A percentile compares a stretch with the other conserved stretches of the same genome.
These are phyloP conservation scores for Cyberlindnera americana DNA, from an alignment of 805 yeast species.

Conservation along the genomic window DNA sequence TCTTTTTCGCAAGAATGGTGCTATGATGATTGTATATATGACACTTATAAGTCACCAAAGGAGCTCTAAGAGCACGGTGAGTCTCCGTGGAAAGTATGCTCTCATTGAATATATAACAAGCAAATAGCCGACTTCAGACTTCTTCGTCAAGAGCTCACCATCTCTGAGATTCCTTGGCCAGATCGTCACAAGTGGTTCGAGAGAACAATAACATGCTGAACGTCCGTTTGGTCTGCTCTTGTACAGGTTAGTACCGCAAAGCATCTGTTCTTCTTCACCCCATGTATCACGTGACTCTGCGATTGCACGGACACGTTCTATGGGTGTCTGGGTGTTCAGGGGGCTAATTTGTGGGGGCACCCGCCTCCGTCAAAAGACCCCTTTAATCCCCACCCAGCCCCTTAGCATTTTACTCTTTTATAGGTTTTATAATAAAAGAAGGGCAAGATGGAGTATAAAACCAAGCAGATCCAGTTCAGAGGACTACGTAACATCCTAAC, in stretches of 20 bases:
- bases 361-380: too few species aligned
- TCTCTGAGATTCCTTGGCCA: conserved; percentile 84
- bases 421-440: too few species aligned
- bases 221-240: conserved; percentile 61
- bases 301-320: too few species aligned
- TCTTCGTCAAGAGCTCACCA: conserved; percentile 75
- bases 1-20: too few species aligned
- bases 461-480: conserved; percentile 23
- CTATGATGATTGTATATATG: too few species aligned
- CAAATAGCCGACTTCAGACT: conserved; percentile 81
- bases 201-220: conserved; percentile 75
- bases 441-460: conserved; percentile 6
- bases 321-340: too few species aligned
- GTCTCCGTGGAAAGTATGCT: too few species aligned
- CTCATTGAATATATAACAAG: conserved; percentile 41
- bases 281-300: too few species aligned
- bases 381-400: too few species aligned
- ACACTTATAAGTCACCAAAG: background rate
- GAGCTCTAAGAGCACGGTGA: too few species aligned
- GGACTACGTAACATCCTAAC: conserved; percentile 49
- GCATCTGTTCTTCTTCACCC: conserved; percentile 59
- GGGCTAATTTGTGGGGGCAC: too few species aligned
- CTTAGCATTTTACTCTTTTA: too few species aligned
- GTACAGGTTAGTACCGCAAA: conserved; percentile 73
- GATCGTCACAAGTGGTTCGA: conserved; percentile 64